A percentile compares a stretch with the other conserved stretches of the same genome.
These are phyloP conservation scores for Lactifluus pinguis DNA, from an alignment of 768 basidiomycete genomes.

Conservation along the genomic window DNA sequence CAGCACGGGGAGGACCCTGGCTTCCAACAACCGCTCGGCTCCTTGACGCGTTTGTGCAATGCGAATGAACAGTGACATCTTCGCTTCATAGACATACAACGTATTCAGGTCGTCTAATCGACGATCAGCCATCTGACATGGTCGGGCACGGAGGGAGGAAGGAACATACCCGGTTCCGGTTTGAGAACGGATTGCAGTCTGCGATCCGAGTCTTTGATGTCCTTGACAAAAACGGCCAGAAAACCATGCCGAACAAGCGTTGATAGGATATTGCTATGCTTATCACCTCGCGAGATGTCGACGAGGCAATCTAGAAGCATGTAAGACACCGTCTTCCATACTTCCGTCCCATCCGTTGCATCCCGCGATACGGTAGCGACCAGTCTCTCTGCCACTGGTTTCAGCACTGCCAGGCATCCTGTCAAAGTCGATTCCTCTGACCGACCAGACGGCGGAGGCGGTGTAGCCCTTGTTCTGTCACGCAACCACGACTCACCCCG, in stretches of 20 bases:
- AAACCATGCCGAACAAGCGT: slow-evolving; percentile 66
- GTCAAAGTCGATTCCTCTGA: slow-evolving; percentile 23
- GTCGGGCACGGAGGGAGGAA: not conserved
- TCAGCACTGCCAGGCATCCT: slow-evolving; percentile 60
- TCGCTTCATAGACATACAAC: slow-evolving; percentile 90
- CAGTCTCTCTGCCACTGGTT: slow-evolving; percentile 60
- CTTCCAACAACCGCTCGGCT: slow-evolving; percentile 76
- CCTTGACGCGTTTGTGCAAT: slow-evolving; percentile 77
- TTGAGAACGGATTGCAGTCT: slow-evolving; percentile 69
- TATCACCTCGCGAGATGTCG: slow-evolving; percentile 60
- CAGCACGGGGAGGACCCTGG: slow-evolving; percentile 62
- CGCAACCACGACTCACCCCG: slow-evolving; percentile 18
- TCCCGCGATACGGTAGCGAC: slow-evolving; percentile 73
- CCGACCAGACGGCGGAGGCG: slow-evolving; percentile 25
- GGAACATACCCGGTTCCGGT: slow-evolving; percentile 71
- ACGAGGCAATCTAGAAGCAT: slow-evolving; percentile 79
- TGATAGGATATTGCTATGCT: slow-evolving; percentile 51
- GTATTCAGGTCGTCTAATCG: slow-evolving; percentile 76
- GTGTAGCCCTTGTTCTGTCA: slow-evolving; percentile 8
- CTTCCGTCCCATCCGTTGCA: slow-evolving; percentile 89
- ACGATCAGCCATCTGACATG: not conserved
- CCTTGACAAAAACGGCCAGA: slow-evolving; percentile 69
- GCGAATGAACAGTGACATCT: slow-evolving; percentile 81
- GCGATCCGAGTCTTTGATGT: slow-evolving; percentile 74
- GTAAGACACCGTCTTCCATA: slow-evolving; percentile 95